Conservation (phyloP, 2,329 filamentous ascomycete species). For the Paecilomyces fulvus region DNA sequence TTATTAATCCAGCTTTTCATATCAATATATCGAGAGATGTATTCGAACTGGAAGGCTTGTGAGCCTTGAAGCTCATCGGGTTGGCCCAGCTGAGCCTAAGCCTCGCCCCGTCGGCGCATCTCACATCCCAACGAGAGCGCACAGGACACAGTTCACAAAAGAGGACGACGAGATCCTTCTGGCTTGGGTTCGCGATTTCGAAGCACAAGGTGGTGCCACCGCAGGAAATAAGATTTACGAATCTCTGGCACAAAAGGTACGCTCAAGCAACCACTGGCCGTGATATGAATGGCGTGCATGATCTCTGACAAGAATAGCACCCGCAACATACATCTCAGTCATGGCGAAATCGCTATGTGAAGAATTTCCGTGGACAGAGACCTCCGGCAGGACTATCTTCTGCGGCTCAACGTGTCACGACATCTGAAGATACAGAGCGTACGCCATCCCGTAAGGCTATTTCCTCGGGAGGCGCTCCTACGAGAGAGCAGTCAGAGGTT, state of each 20-base stretch:
- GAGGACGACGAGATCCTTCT: slow-evolving; percentile 38
- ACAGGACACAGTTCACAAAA: slow-evolving; percentile 28
- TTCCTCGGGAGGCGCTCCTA: neutral
- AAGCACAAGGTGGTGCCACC: slow-evolving; percentile 21
- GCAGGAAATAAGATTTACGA: slow-evolving; percentile 40
- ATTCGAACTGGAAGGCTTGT: slow-evolving; percentile 41
- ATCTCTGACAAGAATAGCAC: slow-evolving; percentile 18
- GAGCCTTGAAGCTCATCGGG: slow-evolving; percentile 39
- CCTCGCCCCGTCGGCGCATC: slow-evolving; percentile 39
- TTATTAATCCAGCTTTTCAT: slow-evolving; percentile 40
- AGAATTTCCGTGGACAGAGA: slow-evolving; percentile 25
- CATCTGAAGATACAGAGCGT: neutral
- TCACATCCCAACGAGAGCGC: slow-evolving; percentile 24
- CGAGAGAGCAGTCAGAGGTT: neutral
- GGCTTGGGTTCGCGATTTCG: slow-evolving; percentile 34
- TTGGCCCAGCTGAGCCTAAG: slow-evolving; percentile 36
- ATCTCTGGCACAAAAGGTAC: slow-evolving; percentile 31
- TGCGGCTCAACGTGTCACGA: slow-evolving; percentile 5
- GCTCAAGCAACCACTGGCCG: neutral
- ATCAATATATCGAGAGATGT: slow-evolving; percentile 49
- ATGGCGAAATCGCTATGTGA: slow-evolving; percentile 41
- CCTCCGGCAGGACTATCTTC: slow-evolving; percentile 22
- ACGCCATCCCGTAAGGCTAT: neutral
- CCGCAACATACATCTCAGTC: slow-evolving; percentile 42
- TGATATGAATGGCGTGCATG: slow-evolving; percentile 2